These are phyloP conservation scores for Chlorella variabilis DNA, from an alignment of 163 green algal genomes.

Conservation along the genomic window DNA sequence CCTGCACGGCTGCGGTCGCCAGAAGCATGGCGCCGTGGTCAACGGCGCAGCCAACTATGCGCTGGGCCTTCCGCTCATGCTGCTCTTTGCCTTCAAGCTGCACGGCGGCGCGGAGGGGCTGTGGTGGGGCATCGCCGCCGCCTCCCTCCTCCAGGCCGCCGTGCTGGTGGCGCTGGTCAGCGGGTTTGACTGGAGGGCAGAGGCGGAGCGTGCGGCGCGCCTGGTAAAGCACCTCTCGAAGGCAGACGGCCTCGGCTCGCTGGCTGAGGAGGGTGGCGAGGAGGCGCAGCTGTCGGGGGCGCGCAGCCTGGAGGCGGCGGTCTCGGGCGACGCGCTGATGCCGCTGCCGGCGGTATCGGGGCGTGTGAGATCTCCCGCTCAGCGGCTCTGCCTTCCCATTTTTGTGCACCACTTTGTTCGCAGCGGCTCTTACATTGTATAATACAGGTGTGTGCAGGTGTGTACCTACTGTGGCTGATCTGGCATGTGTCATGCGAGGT, in stretches of 20 bases:
- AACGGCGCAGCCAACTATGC: conserved; percentile 57
- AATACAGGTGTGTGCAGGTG: too few relatives aligned
- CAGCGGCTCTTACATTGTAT: too few relatives aligned
- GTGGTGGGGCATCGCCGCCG: conserved; percentile 31
- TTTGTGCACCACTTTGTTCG: too few relatives aligned
- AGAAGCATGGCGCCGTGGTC: conserved; percentile 49
- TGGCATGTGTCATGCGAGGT: too few relatives aligned
- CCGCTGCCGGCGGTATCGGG: too few relatives aligned
- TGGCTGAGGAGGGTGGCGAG: not conserved
- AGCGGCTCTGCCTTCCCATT: too few relatives aligned
- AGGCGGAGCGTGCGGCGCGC: not conserved
- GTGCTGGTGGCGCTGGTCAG: not conserved
- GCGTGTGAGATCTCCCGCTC: too few relatives aligned
- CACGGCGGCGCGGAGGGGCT: not conserved
- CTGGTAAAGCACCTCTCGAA: conserved; percentile 19
- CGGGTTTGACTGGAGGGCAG: conserved; percentile 7
- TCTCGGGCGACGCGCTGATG: too few relatives aligned
- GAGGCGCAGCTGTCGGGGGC: not conserved
- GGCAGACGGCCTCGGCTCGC: not conserved
- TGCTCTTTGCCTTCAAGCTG: conserved; percentile 33
- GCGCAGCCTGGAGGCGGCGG: not conserved
- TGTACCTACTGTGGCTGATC: too few relatives aligned
- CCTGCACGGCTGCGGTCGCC: conserved; percentile 49
- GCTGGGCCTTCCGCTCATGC: conserved; percentile 38
- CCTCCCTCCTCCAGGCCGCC: not conserved